A percentile compares a stretch with the other conserved stretches of the same genome.
Evolutionary conservation across 257 asterid genomes (phyloP).

Genomic region (Solanum acaule): DNA sequence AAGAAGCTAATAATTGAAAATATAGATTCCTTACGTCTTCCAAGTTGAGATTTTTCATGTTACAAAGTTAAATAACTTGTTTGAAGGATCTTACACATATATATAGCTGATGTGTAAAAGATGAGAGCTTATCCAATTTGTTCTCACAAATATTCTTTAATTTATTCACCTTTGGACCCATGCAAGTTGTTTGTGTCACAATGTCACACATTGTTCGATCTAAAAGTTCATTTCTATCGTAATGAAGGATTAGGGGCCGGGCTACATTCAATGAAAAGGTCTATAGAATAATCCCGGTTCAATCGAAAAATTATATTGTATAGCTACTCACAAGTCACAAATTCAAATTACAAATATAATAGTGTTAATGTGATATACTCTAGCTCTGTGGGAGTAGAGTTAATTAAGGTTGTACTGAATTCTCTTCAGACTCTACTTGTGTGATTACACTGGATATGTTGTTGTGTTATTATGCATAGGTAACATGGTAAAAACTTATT

Average conservation of each 20-base stretch:
- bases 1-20: no score
- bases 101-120: constrained; percentile 45
- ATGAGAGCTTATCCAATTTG: constrained; percentile 40
- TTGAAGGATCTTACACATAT: constrained; percentile 19
- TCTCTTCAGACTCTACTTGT: not conserved
- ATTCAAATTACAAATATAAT: not conserved
- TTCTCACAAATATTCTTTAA: not conserved
- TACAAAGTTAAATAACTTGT: not conserved
- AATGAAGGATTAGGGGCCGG: not conserved
- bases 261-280: not conserved
- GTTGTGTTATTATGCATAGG: not conserved
- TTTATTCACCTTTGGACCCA: not conserved
- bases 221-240: not conserved
- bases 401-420: no score
- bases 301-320: not conserved
- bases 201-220: not conserved
- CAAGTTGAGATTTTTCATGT: no score
- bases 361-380: not conserved
- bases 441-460: not conserved
- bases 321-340: no score
- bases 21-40: no score
- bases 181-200: not conserved
- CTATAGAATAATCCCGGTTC: not conserved
- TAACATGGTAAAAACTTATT: not conserved
- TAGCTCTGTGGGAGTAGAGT: not conserved